Percentiles rank a stretch among this genome's conserved stretches.
Conservation (phyloP, 1,284 basidiomycete genomes). For the Moesziomyces aphidis region DNA sequence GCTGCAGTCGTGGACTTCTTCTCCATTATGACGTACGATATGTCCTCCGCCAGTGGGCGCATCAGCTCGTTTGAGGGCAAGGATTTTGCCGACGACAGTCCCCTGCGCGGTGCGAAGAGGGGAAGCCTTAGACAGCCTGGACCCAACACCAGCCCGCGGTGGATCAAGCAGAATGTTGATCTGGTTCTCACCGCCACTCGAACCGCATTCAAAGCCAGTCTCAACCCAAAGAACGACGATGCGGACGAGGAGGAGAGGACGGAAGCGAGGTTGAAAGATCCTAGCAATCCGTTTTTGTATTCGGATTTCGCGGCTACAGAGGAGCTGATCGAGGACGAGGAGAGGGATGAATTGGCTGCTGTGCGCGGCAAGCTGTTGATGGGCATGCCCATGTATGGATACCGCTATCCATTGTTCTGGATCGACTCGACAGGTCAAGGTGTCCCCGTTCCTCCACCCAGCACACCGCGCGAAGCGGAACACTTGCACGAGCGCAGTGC, state of each 20-base stretch:
- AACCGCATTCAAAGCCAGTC: slow-evolving; percentile 5
- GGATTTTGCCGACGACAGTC: slow-evolving; percentile 35
- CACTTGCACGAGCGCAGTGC: slow-evolving; percentile 8
- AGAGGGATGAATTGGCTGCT: slow-evolving; percentile 3
- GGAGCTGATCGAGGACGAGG: slow-evolving; percentile 14
- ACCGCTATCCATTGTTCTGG: slow-evolving; percentile 42
- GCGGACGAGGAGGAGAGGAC: slow-evolving; percentile 1
- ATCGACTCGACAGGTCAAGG: slow-evolving; percentile 36
- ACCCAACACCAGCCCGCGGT: slow-evolving; percentile 46
- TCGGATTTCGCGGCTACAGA: slow-evolving; percentile 12
- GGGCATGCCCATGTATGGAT: slow-evolving; percentile 48
- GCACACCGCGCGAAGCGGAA: slow-evolving; percentile 6
- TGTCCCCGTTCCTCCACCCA: slow-evolving; percentile 6
- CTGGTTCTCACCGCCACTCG: slow-evolving; percentile 14
- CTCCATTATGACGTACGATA: slow-evolving; percentile 56
- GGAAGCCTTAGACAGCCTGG: slow-evolving; percentile 39
- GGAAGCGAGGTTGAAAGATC: slow-evolving; percentile 19
- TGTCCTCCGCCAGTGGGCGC: slow-evolving; percentile 30
- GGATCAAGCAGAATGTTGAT: slow-evolving; percentile 38
- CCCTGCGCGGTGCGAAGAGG: slow-evolving; percentile 34
- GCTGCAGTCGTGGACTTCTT: slow-evolving; percentile 40
- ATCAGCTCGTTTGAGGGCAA: slow-evolving; percentile 11
- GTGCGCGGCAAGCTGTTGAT: slow-evolving; percentile 35
- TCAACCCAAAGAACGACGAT: background rate
- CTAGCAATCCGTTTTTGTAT: slow-evolving; percentile 24